Evolutionary conservation across 2,329 filamentous ascomycete species (phyloP).

Genomic region (Diplodia scrobiculata): DNA sequence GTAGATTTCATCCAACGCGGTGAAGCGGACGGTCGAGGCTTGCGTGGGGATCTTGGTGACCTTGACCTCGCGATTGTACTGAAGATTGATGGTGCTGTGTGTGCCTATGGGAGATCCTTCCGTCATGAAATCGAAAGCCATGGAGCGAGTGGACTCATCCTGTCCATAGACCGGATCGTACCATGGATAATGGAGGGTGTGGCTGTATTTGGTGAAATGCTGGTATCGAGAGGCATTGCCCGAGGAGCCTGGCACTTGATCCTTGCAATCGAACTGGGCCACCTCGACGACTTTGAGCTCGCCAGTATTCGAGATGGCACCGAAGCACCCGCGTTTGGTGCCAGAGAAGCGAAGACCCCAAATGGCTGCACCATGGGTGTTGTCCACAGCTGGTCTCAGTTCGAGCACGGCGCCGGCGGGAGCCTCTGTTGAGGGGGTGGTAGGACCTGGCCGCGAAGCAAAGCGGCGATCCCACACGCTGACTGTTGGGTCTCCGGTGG

Average conservation of each 20-base stretch:
- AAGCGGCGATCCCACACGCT: constrained; percentile 76
- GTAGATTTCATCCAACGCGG: constrained; percentile 49
- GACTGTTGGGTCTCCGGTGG: constrained; percentile 71
- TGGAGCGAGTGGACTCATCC: constrained; percentile 53
- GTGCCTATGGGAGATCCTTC: constrained; percentile 49
- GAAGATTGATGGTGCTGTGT: constrained; percentile 57
- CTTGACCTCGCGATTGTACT: constrained; percentile 55
- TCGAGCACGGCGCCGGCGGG: constrained; percentile 61
- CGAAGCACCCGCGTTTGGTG: constrained; percentile 59
- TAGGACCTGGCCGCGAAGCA: constrained; percentile 40
- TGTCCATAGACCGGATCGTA: constrained; percentile 50
- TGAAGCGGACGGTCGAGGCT: constrained; percentile 48
- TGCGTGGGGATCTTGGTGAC: constrained; percentile 52
- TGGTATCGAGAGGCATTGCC: constrained; percentile 44
- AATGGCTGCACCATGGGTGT: constrained; percentile 54
- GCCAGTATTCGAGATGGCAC: constrained; percentile 61
- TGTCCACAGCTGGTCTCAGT: constrained; percentile 57
- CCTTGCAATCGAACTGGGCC: constrained; percentile 51
- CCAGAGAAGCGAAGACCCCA: constrained; percentile 66
- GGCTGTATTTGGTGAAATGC: constrained; percentile 50
- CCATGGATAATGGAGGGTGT: constrained; percentile 49
- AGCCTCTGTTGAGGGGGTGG: constrained; percentile 51
- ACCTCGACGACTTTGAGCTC: constrained; percentile 61
- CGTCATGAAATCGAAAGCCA: constrained; percentile 64
- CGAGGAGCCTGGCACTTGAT: constrained; percentile 7